A percentile compares a stretch with the other conserved stretches of the same genome.
Conservation (phyloP, 73 alveolate species). For the Paramecium tetraurelia region DNA sequence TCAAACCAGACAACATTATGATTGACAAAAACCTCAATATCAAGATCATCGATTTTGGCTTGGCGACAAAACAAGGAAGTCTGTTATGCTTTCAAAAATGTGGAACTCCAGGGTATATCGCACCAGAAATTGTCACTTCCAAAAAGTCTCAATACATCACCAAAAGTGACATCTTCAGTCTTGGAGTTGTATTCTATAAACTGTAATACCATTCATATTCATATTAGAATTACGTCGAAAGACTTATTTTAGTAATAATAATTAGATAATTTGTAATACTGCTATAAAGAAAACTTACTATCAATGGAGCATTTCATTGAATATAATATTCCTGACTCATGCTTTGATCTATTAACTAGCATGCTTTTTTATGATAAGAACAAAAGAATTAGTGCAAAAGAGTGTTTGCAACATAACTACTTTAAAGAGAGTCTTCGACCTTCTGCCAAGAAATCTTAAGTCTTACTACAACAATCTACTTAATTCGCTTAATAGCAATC, state of each 20-base stretch:
- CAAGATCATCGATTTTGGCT: constrained; percentile 50
- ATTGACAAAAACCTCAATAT: constrained; percentile 48
- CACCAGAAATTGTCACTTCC: constrained; percentile 49
- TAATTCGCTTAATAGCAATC: not conserved
- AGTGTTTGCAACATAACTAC: not conserved
- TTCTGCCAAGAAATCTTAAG: not conserved
- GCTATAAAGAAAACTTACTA: not conserved
- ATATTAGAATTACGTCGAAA: not conserved
- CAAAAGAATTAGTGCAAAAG: constrained; percentile 2
- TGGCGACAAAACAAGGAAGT: constrained; percentile 9
- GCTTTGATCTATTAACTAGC: not conserved
- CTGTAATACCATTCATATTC: not conserved
- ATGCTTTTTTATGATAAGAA: not conserved
- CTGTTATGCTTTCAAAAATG: not conserved
- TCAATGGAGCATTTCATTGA: not conserved
- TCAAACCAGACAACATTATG: constrained; percentile 56
- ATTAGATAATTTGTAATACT: not conserved
- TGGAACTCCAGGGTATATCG: constrained; percentile 59
- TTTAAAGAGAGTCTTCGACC: constrained; percentile 10
- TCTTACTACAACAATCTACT: not conserved
- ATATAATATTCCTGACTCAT: not conserved
- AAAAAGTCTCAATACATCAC: not conserved
- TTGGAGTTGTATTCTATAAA: not conserved
- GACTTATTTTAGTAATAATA: not conserved
- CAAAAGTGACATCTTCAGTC: not conserved